A percentile compares a stretch with the other conserved stretches of the same genome.
phyloP scores from a whole-genome alignment of 2,329 filamentous ascomycete species.

The Emmonsia crescens region DNA sequence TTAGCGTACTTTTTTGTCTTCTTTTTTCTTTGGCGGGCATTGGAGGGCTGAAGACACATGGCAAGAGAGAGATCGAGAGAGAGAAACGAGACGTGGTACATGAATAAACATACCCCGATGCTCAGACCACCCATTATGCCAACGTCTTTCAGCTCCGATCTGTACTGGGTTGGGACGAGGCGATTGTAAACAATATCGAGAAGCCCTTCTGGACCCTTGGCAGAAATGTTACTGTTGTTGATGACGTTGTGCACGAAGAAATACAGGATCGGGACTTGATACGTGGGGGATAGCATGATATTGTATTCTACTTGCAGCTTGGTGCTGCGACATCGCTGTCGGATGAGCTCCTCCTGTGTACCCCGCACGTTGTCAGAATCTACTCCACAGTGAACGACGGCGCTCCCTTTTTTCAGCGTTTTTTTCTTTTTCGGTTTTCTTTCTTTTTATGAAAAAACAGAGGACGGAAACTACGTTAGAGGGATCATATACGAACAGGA shows the following conservation, averaged over 20 bases:
- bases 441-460: not conserved
- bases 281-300: conserved; percentile 63
- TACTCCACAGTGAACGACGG: conserved; percentile 11
- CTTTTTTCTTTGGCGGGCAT: conserved; percentile 14
- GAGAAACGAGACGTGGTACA: conserved; percentile 27
- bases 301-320: conserved; percentile 54
- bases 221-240: conserved; percentile 6
- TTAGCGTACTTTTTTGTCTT: conserved; percentile 24
- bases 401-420: not conserved
- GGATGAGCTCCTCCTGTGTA: conserved; percentile 33
- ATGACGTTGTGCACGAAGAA: conserved; percentile 55
- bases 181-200: conserved; percentile 60
- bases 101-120: conserved; percentile 47
- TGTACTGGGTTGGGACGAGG: conserved; percentile 58
- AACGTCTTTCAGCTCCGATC: conserved; percentile 47
- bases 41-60: conserved; percentile 15
- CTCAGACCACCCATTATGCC: conserved; percentile 65
- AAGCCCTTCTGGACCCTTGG: conserved; percentile 42
- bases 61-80: not conserved
- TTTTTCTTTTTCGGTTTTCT: not conserved
- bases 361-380: conserved; percentile 24
- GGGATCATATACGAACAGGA: conserved; percentile 7
- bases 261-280: conserved; percentile 65
- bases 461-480: not conserved
- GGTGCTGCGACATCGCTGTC: conserved; percentile 21